These are phyloP conservation scores for Lentinula raphanica DNA, from an alignment of 768 basidiomycete species.

Conservation along the genomic window DNA sequence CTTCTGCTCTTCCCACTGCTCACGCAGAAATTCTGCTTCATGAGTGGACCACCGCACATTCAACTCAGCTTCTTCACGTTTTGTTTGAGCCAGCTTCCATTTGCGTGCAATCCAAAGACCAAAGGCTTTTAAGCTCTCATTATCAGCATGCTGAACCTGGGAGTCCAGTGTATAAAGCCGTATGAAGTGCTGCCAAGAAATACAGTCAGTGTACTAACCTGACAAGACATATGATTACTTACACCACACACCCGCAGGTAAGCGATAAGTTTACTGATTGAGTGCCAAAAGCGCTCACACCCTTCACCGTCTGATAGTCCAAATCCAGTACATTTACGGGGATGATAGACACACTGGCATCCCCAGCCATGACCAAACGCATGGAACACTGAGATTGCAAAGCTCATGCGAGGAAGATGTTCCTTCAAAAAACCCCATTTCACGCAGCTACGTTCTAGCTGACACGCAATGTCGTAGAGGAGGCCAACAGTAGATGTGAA, in stretches of 20 bases:
- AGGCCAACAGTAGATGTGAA: no score
- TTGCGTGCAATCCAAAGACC: slow-evolving; percentile 16
- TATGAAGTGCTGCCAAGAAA: slow-evolving; percentile 11
- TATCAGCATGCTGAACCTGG: slow-evolving; percentile 10
- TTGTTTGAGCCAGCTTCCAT: background rate
- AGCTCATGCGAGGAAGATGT: slow-evolving; percentile 18
- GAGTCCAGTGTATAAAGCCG: slow-evolving; percentile 12
- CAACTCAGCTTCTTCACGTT: background rate
- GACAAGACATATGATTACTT: background rate
- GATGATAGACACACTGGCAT: slow-evolving; percentile 32
- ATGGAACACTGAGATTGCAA: slow-evolving; percentile 30
- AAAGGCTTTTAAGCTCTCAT: slow-evolving; percentile 3
- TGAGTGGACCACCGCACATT: background rate
- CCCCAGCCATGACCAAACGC: slow-evolving; percentile 36
- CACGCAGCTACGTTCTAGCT: no score
- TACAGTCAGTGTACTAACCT: background rate
- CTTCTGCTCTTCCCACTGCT: slow-evolving; percentile 10
- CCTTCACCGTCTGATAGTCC: no score
- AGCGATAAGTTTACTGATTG: slow-evolving; percentile 16
- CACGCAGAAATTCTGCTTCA: background rate
- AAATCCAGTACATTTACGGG: slow-evolving; percentile 20
- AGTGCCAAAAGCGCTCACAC: no score
- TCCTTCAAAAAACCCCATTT: slow-evolving; percentile 20
- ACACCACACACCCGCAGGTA: slow-evolving; percentile 16
- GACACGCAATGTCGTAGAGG: no score